These are phyloP conservation scores for Apiospora koreana DNA, from an alignment of 2,329 filamentous ascomycete species.

Conservation along the genomic window DNA sequence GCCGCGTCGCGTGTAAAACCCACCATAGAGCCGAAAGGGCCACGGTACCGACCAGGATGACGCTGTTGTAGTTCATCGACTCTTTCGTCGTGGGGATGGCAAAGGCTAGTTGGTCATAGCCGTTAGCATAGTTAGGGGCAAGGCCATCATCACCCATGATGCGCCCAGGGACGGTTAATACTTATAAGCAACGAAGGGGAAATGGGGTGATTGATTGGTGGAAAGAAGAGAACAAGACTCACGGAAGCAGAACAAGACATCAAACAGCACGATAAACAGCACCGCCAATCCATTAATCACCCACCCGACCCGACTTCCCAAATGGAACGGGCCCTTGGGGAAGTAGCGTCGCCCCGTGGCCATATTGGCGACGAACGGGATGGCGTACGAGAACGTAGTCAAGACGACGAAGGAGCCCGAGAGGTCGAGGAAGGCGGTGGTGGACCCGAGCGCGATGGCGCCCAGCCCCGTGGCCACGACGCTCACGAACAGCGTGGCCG, in stretches of 20 bases:
- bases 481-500: slow-evolving; percentile 56
- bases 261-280: slow-evolving; percentile 55
- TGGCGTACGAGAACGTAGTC: slow-evolving; percentile 55
- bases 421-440: slow-evolving; percentile 57
- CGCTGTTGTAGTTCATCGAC: slow-evolving; percentile 55
- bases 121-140: neutral
- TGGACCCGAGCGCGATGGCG: slow-evolving; percentile 56
- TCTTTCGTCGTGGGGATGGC: slow-evolving; percentile 41
- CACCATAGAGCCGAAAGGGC: slow-evolving; percentile 50
- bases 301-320: slow-evolving; percentile 49
- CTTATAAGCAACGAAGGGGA: neutral
- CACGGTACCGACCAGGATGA: slow-evolving; percentile 53
- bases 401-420: slow-evolving; percentile 60
- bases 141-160: neutral
- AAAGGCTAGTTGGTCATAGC: slow-evolving; percentile 33
- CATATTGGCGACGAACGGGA: slow-evolving; percentile 51
- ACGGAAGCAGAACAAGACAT: slow-evolving; percentile 64
- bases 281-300: slow-evolving; percentile 51
- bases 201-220: neutral
- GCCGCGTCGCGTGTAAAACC: slow-evolving; percentile 44
- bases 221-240: slow-evolving; percentile 25
- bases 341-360: slow-evolving; percentile 53
- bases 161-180: neutral
- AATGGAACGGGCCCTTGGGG: slow-evolving; percentile 52
- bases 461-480: slow-evolving; percentile 53